Evolutionary conservation across 2,329 filamentous ascomycete genomes (phyloP).

Genomic region (Fusarium sororula): DNA sequence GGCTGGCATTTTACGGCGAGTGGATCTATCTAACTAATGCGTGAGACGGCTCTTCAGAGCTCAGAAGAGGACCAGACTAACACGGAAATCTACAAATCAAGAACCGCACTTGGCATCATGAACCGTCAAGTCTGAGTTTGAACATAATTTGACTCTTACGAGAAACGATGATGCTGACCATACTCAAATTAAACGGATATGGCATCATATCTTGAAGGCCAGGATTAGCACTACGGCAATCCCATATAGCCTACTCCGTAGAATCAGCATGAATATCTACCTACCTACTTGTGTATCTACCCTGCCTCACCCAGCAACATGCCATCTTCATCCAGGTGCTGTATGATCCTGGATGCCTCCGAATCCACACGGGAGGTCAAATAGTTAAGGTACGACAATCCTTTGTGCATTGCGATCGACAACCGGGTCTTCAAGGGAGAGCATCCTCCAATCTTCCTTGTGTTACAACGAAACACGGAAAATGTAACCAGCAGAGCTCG

Average conservation of each 20-base stretch:
- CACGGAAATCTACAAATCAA: neutral
- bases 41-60: neutral
- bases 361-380: neutral
- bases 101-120: neutral
- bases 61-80: neutral
- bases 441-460: neutral
- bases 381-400: neutral
- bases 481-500: neutral
- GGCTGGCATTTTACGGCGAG: neutral
- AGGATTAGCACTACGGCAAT: neutral
- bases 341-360: neutral
- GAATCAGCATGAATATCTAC: neutral
- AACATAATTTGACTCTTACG: neutral
- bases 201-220: neutral
- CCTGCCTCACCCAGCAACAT: neutral
- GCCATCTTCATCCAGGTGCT: neutral
- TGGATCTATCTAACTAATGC: neutral
- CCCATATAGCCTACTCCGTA: too few relatives aligned
- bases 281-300: too few relatives aligned
- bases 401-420: constrained; percentile 30
- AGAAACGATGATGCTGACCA: neutral
- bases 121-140: neutral
- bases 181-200: neutral
- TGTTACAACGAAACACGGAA: constrained; percentile 4
- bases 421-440: neutral